Percentiles rank a stretch among this genome's conserved stretches.
These are phyloP conservation scores for Aethionema arabicum DNA, from an alignment of 345 rosid species.

Conservation along the genomic window DNA sequence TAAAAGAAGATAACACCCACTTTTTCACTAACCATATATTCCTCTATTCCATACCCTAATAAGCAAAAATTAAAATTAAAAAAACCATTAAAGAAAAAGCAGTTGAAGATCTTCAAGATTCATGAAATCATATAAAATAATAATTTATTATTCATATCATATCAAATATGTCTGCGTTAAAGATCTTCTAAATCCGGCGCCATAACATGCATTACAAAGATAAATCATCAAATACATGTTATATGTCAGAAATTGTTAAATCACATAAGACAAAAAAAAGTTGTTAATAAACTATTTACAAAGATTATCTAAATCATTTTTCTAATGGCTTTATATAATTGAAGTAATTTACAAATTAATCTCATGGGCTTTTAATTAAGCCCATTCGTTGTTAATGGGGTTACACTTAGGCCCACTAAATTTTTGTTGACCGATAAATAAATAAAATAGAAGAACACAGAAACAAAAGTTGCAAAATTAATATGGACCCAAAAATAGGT, in stretches of 20 bases:
- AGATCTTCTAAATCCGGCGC: slow-evolving; percentile 41
- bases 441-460: not conserved
- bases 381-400: no score
- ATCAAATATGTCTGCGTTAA: slow-evolving; percentile 35
- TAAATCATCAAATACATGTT: slow-evolving; percentile 26
- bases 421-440: no score
- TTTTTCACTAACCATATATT: slow-evolving; percentile 37
- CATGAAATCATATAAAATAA: slow-evolving; percentile 22
- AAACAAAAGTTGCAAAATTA: slow-evolving; percentile 6
- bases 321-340: no score
- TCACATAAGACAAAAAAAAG: slow-evolving; percentile 32
- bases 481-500: slow-evolving; percentile 21
- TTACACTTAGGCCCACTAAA: no score
- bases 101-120: slow-evolving; percentile 25
- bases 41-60: slow-evolving; percentile 23
- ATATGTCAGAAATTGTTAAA: slow-evolving; percentile 32
- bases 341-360: no score
- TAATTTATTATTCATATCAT: not conserved
- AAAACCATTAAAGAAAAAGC: not conserved
- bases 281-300: slow-evolving; percentile 29
- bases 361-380: no score
- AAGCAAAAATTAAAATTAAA: slow-evolving; percentile 6
- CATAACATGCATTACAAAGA: slow-evolving; percentile 31
- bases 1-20: slow-evolving; percentile 25
- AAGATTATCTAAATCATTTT: slow-evolving; percentile 14